Evolutionary conservation across 2,329 filamentous ascomycete genomes (phyloP), one percentile per base, ranked within the genome.

Genomic region (Dryadomyces quercus-mongolicae): DNA sequence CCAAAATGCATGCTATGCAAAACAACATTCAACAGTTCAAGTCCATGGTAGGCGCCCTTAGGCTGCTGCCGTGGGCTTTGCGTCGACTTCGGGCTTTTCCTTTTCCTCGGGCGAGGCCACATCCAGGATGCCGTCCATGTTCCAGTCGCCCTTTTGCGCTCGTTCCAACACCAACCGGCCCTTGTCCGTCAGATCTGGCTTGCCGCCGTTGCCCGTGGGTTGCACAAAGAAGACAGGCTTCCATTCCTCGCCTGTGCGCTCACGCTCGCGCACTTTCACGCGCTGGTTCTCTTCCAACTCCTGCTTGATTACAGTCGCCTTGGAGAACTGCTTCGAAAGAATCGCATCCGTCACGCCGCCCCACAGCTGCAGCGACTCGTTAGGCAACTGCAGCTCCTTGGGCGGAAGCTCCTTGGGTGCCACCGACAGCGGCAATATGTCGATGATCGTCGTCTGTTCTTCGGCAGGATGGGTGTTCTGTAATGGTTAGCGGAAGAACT

Each of bases 331-430:
- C 70, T 91, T 94, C 57, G 82, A 73, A 21, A 80, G 68, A 64
- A 98, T 97, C 40, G 91, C 89, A 52, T 87, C 77, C 18, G 93
- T 97, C 47, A 98, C 92, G 22, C 80, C 81, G 38, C 82, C 78
- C 93, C 93, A 98, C 66, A 95, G 86, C 55, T 80, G 83, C 60
- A 93, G 80, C 2, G 88, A 94, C 70, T 98, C 93, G 67, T 98
- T 93, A 54, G 86, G 80, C 2, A 95, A 80, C 68, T 97, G 93
- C 56, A 82, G 68, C 46, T 90, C 83, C 18, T 78, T 69, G 0
- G 92, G 88, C 0, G 93, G 93, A 0, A 94, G 68, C 46, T 81
- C 73, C 71, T 98, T 98, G 54, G 84, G 74, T 0, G 85, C 81
- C 2, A 94, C 88, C 45, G 76, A 78, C 48, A 98, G 81, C 2